phyloP scores from a whole-genome alignment of 805 yeast genomes.

The Candida schatavii region DNA sequence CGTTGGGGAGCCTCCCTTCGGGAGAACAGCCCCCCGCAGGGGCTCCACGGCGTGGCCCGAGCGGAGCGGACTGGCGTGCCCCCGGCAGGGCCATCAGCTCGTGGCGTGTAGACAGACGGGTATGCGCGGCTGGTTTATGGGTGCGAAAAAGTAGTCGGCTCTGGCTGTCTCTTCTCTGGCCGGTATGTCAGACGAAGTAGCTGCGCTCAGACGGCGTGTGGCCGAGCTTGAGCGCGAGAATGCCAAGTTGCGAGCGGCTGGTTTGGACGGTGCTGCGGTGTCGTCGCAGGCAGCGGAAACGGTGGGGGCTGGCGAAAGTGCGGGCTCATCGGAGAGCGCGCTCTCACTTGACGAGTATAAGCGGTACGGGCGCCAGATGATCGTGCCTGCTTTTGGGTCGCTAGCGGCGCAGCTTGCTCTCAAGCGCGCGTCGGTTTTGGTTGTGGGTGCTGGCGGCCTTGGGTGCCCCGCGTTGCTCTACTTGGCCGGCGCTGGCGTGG shows the following conservation, averaged over 20 bases:
- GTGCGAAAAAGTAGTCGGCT: no score
- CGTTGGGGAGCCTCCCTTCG: no score
- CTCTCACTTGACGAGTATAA: conserved; percentile 62
- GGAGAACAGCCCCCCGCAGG: no score
- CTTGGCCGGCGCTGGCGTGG: conserved; percentile 85
- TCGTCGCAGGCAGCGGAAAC: background rate
- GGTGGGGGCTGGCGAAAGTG: background rate
- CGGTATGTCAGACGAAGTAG: no score
- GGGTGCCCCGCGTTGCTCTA: conserved; percentile 91
- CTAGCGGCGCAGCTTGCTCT: conserved; percentile 52
- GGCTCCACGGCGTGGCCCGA: no score
- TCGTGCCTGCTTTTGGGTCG: conserved; percentile 75
- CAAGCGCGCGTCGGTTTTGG: conserved; percentile 58
- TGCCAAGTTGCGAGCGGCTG: conserved; percentile 7
- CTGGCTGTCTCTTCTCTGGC: no score
- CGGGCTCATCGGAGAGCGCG: background rate
- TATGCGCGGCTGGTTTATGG: no score
- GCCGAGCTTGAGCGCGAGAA: conserved; percentile 18
- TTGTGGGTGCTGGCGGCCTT: conserved; percentile 95
- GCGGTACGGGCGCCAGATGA: conserved; percentile 93
- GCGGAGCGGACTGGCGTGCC: no score
- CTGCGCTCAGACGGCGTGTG: background rate
- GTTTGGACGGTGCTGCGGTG: no score
- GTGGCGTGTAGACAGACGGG: no score
- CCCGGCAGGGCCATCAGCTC: no score